phyloP scores from a whole-genome alignment of 495 filamentous ascomycete species.

The Hypoxylon fuscum region DNA sequence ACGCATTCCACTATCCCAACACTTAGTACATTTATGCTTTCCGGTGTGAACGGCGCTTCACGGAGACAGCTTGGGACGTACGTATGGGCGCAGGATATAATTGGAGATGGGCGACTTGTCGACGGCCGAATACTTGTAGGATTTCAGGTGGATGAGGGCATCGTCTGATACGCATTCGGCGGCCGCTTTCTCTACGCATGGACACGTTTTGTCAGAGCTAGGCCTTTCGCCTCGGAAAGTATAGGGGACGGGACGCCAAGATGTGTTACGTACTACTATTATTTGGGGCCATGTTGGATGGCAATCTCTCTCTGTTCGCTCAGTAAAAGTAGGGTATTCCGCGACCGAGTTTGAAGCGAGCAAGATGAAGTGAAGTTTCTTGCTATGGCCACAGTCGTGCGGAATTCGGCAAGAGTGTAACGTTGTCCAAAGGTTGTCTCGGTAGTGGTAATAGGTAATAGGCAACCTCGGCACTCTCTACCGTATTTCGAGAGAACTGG shows the following conservation, averaged over 20 bases:
- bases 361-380: neutral
- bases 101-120: slow-evolving; percentile 95
- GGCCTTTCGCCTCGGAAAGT: slow-evolving; percentile 10
- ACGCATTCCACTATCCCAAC: slow-evolving; percentile 86
- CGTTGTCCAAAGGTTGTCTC: slow-evolving; percentile 11
- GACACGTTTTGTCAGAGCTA: slow-evolving; percentile 35
- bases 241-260: slow-evolving; percentile 12
- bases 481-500: too few species aligned
- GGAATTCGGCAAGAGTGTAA: slow-evolving; percentile 9
- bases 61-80: slow-evolving; percentile 58
- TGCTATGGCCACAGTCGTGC: slow-evolving; percentile 8
- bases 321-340: neutral
- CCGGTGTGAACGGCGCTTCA: slow-evolving; percentile 10
- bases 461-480: slow-evolving; percentile 6
- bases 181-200: slow-evolving; percentile 54
- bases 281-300: slow-evolving; percentile 52
- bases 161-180: slow-evolving; percentile 68
- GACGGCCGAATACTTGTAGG: slow-evolving; percentile 95
- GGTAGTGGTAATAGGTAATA: neutral
- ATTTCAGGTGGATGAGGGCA: slow-evolving; percentile 81
- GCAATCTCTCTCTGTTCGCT: slow-evolving; percentile 7
- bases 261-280: slow-evolving; percentile 50
- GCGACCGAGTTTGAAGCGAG: slow-evolving; percentile 10
- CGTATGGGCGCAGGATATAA: slow-evolving; percentile 94
- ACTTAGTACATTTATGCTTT: slow-evolving; percentile 33